Conservation (phyloP, 1,284 basidiomycete genomes). For the Cryptococcus sp. region DNA sequence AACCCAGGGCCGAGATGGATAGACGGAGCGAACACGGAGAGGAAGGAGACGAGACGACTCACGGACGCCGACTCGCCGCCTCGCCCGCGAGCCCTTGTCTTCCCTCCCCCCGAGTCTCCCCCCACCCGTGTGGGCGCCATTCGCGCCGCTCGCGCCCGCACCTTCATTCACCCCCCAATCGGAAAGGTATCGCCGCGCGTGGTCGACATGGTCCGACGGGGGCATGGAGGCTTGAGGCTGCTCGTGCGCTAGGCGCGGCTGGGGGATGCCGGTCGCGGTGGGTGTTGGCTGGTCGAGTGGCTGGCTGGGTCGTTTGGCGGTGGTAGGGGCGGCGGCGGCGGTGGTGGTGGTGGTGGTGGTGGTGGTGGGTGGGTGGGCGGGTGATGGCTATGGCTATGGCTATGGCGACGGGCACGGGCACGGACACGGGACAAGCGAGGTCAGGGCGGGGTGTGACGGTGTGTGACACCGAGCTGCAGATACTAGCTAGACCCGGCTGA, state of each 20-base stretch:
- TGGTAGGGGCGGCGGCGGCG: background rate
- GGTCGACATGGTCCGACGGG: constrained; percentile 26
- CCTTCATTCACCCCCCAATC: constrained; percentile 6
- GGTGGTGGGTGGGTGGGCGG: background rate
- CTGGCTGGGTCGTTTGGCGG: background rate
- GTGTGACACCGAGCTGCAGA: too few relatives aligned
- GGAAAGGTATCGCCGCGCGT: constrained; percentile 7
- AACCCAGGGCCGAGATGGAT: too few relatives aligned
- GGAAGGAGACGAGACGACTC: background rate
- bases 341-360: background rate
- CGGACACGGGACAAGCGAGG: too few relatives aligned
- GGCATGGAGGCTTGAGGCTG: constrained; percentile 18
- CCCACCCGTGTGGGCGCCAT: too few relatives aligned
- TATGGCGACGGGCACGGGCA: too few relatives aligned
- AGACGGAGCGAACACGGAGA: background rate
- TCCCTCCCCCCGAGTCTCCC: background rate
- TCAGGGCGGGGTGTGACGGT: too few relatives aligned
- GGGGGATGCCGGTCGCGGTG: background rate
- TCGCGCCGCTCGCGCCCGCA: background rate
- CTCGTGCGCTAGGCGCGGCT: background rate
- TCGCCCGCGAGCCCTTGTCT: background rate
- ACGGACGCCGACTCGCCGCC: background rate
- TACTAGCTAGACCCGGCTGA: too few relatives aligned
- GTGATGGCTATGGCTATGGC: background rate
- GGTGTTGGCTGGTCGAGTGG: background rate